Conservation (phyloP, 768 basidiomycete genomes). For the Xerocomus spinulosus region DNA sequence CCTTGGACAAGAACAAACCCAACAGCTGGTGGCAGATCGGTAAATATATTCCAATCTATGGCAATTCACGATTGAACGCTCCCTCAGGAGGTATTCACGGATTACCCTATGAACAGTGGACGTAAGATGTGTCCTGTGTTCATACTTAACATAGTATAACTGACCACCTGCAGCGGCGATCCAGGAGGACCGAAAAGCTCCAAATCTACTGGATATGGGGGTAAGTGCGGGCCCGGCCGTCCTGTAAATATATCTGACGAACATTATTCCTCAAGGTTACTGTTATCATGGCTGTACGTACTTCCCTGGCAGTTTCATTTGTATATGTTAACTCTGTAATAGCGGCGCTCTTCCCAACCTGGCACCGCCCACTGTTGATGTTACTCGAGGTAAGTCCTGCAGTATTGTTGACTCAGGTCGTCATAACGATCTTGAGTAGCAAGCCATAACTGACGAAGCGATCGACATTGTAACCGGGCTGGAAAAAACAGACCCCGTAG, state of each 20-base stretch:
- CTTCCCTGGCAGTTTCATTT: not conserved
- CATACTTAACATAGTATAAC: not conserved
- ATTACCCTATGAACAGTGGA: slow-evolving; percentile 13
- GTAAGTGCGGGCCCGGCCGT: not conserved
- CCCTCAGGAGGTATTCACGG: slow-evolving; percentile 15
- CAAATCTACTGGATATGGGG: slow-evolving; percentile 3
- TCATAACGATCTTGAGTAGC: slow-evolving; percentile 1
- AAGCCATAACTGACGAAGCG: slow-evolving; percentile 15
- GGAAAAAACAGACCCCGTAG: not conserved
- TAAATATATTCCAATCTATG: not conserved
- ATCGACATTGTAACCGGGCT: slow-evolving; percentile 10
- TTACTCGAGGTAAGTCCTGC: slow-evolving; percentile 8
- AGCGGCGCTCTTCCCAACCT: slow-evolving; percentile 20
- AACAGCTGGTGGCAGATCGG: slow-evolving; percentile 22
- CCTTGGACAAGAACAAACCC: slow-evolving; percentile 11
- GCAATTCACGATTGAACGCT: not conserved
- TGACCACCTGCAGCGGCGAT: slow-evolving; percentile 14
- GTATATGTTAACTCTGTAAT: not conserved
- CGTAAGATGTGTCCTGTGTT: slow-evolving; percentile 12
- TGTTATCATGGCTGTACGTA: slow-evolving; percentile 18
- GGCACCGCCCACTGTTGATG: slow-evolving; percentile 15
- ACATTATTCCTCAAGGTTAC: slow-evolving; percentile 9
- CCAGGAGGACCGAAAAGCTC: slow-evolving; percentile 7
- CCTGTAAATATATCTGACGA: slow-evolving; percentile 1
- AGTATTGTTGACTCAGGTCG: not conserved